Evolutionary conservation across 1,139 yeast species (phyloP).

Genomic region (Candida sp.): DNA sequence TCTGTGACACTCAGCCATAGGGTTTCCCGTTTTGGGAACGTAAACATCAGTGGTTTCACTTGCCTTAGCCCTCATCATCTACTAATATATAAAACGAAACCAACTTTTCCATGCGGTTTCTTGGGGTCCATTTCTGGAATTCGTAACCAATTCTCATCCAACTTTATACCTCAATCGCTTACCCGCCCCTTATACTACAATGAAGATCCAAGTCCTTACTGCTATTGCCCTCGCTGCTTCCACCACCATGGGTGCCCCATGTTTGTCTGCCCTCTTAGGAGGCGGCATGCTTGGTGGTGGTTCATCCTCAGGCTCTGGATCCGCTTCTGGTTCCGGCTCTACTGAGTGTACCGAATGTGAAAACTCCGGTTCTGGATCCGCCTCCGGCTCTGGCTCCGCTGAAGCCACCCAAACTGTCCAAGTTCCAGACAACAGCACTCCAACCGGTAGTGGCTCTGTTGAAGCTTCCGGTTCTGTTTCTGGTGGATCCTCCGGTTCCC

Average conservation of each 20-base stretch:
- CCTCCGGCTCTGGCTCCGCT: neutral
- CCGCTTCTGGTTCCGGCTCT: neutral
- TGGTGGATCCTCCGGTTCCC: neutral
- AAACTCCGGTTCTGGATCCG: neutral
- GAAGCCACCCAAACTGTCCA: neutral
- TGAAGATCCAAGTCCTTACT: slow-evolving; percentile 2
- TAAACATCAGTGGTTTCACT: too few relatives aligned
- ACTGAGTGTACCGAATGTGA: neutral
- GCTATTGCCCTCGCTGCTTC: neutral
- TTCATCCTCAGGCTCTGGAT: neutral
- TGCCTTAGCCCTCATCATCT: too few relatives aligned
- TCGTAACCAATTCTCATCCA: neutral
- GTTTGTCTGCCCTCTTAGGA: neutral
- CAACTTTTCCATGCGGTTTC: neutral
- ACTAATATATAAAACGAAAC: neutral
- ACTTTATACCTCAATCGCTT: neutral
- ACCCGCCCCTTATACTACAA: neutral
- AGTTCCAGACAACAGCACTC: neutral
- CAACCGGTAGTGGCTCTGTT: neutral
- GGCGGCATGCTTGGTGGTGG: neutral
- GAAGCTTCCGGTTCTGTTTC: neutral
- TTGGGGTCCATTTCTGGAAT: neutral
- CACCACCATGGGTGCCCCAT: neutral
- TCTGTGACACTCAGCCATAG: neutral
- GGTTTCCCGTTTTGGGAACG: too few relatives aligned